Evolutionary conservation across 441 rosid genomes (phyloP).

Genomic region (Brassica balearica): DNA sequence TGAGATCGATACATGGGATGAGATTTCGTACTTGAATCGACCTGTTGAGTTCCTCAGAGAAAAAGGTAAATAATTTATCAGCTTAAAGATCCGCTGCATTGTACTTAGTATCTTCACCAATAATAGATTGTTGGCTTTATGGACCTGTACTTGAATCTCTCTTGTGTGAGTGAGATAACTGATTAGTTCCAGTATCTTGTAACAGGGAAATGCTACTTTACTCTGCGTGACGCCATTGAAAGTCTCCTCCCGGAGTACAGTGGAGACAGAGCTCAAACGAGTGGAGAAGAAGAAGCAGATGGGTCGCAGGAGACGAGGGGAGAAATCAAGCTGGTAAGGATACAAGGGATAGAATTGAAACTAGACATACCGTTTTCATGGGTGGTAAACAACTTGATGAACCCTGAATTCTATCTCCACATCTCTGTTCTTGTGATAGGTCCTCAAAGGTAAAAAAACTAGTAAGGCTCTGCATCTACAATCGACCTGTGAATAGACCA

Average conservation of each 20-base stretch:
- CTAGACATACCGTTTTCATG: conserved; percentile 91
- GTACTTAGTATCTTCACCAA: neutral
- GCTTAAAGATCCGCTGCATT: conserved; percentile 14
- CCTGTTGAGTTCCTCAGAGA: conserved; percentile 74
- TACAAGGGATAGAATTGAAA: conserved; percentile 89
- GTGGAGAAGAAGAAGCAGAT: conserved; percentile 44
- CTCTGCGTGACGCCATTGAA: conserved; percentile 68
- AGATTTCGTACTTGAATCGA: conserved; percentile 73
- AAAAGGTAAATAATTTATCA: conserved; percentile 57
- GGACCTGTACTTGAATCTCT: neutral
- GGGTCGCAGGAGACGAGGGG: conserved; percentile 35
- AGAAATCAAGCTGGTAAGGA: conserved; percentile 73
- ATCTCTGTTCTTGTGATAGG: conserved; percentile 61
- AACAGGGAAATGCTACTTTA: conserved; percentile 70
- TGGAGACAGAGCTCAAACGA: conserved; percentile 41
- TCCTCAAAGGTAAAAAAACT: conserved; percentile 35
- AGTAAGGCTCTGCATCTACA: neutral
- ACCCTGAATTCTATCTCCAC: conserved; percentile 89
- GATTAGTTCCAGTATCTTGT: neutral
- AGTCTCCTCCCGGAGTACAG: conserved; percentile 64
- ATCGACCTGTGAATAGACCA: conserved; percentile 12
- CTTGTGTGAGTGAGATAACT: conserved; percentile 5
- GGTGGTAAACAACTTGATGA: conserved; percentile 84
- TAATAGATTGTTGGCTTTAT: conserved; percentile 13
- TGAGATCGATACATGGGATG: conserved; percentile 80